phyloP scores from a whole-genome alignment of 2,329 filamentous ascomycete species.

The Fusarium tuaranense region DNA sequence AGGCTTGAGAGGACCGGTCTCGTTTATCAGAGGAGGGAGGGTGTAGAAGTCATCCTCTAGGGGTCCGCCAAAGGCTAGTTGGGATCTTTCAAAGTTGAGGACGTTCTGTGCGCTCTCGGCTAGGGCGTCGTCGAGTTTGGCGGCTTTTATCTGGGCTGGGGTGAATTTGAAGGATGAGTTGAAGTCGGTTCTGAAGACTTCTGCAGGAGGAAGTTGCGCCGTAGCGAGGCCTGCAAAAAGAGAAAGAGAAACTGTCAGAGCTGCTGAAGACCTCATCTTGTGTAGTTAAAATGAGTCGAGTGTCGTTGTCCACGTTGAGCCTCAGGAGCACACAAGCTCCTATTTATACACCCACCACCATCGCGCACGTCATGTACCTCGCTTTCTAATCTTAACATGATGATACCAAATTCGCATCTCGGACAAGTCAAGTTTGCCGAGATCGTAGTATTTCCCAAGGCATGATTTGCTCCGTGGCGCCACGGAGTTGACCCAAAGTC shows the following conservation, averaged over 20 bases:
- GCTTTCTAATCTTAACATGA: background rate
- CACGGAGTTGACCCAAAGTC: background rate
- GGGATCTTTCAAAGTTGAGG: constrained; percentile 5
- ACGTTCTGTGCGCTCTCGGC: background rate
- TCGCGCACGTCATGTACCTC: background rate
- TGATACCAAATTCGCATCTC: too few relatives aligned
- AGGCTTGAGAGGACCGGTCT: constrained; percentile 32
- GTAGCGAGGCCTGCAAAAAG: background rate
- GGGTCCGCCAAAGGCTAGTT: background rate
- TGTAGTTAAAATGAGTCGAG: background rate
- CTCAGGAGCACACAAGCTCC: background rate
- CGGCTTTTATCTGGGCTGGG: background rate
- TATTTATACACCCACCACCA: background rate
- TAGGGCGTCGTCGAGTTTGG: background rate
- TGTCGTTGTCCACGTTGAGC: background rate
- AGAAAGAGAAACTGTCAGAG: background rate
- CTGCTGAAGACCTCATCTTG: background rate
- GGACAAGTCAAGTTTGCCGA: background rate
- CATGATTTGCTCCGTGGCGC: background rate
- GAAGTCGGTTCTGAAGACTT: constrained; percentile 3
- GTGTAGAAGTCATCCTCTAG: constrained; percentile 55
- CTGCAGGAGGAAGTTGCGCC: background rate
- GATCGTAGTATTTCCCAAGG: background rate
- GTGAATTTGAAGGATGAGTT: constrained; percentile 5
- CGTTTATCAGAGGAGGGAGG: constrained; percentile 36